Percentiles rank a stretch among this genome's conserved stretches.
Evolutionary conservation across 257 asterid species (phyloP).

Genomic region (Penstemon barbatus): DNA sequence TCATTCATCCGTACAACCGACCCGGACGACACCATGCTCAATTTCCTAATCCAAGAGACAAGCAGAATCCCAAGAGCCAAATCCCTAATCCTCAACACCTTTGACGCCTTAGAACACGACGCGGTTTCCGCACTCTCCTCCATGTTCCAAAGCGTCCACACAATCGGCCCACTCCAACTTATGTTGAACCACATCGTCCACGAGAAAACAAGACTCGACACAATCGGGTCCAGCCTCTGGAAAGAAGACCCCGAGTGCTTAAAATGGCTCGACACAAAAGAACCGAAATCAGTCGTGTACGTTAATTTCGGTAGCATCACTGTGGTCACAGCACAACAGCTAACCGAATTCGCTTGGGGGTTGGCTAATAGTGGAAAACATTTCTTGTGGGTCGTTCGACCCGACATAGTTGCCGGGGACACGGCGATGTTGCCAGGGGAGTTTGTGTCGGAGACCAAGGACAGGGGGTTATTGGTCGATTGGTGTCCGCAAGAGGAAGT

Average conservation of each 20-base stretch:
- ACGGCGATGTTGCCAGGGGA: slow-evolving; percentile 10
- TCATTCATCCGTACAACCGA: slow-evolving; percentile 19
- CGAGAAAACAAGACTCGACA: neutral
- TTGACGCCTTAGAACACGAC: slow-evolving; percentile 12
- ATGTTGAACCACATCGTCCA: slow-evolving; percentile 9
- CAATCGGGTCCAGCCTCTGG: slow-evolving; percentile 14
- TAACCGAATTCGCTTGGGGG: slow-evolving; percentile 12
- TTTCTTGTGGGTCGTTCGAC: slow-evolving; percentile 12
- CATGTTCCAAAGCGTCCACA: slow-evolving; percentile 3
- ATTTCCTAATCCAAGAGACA: neutral
- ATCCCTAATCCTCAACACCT: slow-evolving; percentile 19
- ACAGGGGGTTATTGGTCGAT: slow-evolving; percentile 3
- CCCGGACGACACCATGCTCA: slow-evolving; percentile 16
- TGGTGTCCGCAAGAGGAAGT: slow-evolving; percentile 21
- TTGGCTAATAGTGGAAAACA: slow-evolving; percentile 14
- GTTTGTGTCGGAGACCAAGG: slow-evolving; percentile 15
- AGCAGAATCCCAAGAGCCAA: neutral
- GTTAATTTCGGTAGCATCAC: slow-evolving; percentile 20
- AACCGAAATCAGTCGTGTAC: slow-evolving; percentile 8
- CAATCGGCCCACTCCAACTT: slow-evolving; percentile 12
- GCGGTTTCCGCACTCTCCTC: slow-evolving; percentile 4
- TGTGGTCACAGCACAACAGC: neutral
- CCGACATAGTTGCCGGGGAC: slow-evolving; percentile 9
- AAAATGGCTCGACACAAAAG: slow-evolving; percentile 15
- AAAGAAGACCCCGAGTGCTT: slow-evolving; percentile 2